Conservation (phyloP, 306 rosid species). For the Glycyrrhiza uralensis region DNA sequence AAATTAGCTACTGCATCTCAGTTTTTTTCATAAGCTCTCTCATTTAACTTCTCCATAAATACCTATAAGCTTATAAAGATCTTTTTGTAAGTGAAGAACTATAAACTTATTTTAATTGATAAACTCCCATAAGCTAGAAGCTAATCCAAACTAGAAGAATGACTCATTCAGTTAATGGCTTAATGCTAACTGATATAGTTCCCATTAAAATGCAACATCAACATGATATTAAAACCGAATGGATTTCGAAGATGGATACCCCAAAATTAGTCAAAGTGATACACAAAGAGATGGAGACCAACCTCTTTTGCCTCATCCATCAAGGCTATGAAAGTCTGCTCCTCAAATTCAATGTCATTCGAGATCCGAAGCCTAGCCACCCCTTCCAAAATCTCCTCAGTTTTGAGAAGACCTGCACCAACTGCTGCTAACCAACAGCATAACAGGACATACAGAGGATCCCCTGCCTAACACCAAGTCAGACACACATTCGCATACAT, state of each 20-base stretch:
- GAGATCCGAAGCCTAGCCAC: slow-evolving; percentile 78
- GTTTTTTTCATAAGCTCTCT: too few relatives aligned
- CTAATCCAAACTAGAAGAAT: too few relatives aligned
- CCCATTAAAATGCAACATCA: slow-evolving; percentile 25
- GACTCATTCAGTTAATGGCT: too few relatives aligned
- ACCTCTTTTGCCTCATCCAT: slow-evolving; percentile 92
- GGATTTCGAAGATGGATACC: not conserved
- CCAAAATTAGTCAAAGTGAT: not conserved
- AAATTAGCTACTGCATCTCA: too few relatives aligned
- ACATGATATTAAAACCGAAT: not conserved
- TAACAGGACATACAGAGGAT: slow-evolving; percentile 76
- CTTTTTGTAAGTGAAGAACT: too few relatives aligned
- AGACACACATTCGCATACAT: slow-evolving; percentile 7
- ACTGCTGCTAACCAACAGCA: slow-evolving; percentile 90
- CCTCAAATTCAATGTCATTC: slow-evolving; percentile 83
- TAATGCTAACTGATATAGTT: not conserved
- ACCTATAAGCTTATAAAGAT: too few relatives aligned
- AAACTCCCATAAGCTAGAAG: too few relatives aligned
- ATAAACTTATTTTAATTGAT: too few relatives aligned
- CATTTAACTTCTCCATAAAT: too few relatives aligned
- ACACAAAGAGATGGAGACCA: slow-evolving; percentile 26
- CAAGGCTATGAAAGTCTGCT: slow-evolving; percentile 74
- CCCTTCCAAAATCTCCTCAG: slow-evolving; percentile 93
- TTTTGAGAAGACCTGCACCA: slow-evolving; percentile 93
- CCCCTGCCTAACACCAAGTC: slow-evolving; percentile 64